Conservation (phyloP, 1,284 basidiomycete species). For the Trametes sp. region DNA sequence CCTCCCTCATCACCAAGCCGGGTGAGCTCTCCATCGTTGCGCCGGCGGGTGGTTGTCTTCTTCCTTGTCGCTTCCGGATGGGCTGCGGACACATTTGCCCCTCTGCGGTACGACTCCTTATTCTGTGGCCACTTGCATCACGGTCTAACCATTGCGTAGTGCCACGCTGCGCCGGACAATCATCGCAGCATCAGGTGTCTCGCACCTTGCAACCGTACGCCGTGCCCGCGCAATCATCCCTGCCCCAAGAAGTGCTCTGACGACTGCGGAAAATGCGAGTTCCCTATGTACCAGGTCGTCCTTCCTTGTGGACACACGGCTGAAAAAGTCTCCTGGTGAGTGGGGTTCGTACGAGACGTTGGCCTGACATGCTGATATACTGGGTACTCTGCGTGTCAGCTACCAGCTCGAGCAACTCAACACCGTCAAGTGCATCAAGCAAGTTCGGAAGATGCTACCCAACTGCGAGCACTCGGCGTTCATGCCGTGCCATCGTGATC, state of each 20-base stretch:
- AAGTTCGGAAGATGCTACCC: slow-evolving; percentile 56
- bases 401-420: slow-evolving; percentile 53
- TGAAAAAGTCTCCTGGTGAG: slow-evolving; percentile 61
- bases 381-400: slow-evolving; percentile 43
- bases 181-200: slow-evolving; percentile 30
- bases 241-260: slow-evolving; percentile 64
- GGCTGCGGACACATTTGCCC: slow-evolving; percentile 76
- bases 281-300: slow-evolving; percentile 53
- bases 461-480: slow-evolving; percentile 63
- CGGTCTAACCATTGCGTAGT: slow-evolving; percentile 49
- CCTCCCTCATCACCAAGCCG: slow-evolving; percentile 54
- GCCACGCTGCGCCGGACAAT: slow-evolving; percentile 60
- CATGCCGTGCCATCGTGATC: slow-evolving; percentile 56
- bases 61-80: slow-evolving; percentile 60
- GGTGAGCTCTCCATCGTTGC: slow-evolving; percentile 59
- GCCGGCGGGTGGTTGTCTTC: slow-evolving; percentile 68
- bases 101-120: slow-evolving; percentile 54
- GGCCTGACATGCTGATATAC: not conserved
- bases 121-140: not conserved
- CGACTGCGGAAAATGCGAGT: slow-evolving; percentile 63
- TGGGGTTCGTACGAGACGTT: not conserved
- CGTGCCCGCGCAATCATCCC: slow-evolving; percentile 66
- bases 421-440: slow-evolving; percentile 53
- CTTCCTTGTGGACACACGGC: slow-evolving; percentile 71
- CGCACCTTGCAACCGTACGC: slow-evolving; percentile 55